phyloP scores from a whole-genome alignment of 139 green algal species.

The Coelastrella sp. region DNA sequence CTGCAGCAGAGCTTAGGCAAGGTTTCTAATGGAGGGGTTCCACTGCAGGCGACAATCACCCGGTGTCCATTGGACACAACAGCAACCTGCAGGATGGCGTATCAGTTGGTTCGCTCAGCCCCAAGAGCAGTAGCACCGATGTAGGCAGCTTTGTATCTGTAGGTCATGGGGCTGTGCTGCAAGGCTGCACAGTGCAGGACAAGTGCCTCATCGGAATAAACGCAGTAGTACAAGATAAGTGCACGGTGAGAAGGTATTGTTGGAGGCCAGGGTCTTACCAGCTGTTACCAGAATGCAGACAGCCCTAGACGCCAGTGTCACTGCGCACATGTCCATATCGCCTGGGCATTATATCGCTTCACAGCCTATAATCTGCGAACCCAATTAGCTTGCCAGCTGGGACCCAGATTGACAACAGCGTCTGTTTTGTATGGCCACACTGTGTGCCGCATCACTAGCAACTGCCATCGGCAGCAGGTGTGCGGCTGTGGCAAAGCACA shows the following conservation, averaged over 20 bases:
- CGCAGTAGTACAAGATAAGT: constrained; percentile 88
- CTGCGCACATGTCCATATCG: no score
- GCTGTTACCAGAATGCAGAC: no score
- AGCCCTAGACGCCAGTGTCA: no score
- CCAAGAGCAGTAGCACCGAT: constrained; percentile 55
- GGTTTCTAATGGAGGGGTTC: no score
- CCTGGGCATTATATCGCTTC: no score
- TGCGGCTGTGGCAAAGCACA: background rate
- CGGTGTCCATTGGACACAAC: constrained; percentile 84
- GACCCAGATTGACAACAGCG: no score
- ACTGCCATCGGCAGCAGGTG: background rate
- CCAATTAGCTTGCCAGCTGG: no score
- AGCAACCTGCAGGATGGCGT: constrained; percentile 97
- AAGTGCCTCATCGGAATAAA: constrained; percentile 94
- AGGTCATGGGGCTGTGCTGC: constrained; percentile 84
- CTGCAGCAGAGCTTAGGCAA: background rate
- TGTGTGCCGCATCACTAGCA: background rate
- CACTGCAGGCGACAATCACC: constrained; percentile 83
- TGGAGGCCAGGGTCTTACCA: background rate
- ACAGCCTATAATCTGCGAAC: no score
- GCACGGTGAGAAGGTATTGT: constrained; percentile 50
- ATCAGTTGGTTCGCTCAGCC: constrained; percentile 71
- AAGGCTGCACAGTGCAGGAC: constrained; percentile 93
- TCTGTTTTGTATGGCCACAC: background rate
- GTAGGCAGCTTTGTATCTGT: constrained; percentile 94